A percentile compares a stretch with the other conserved stretches of the same genome.
phyloP scores from a whole-genome alignment of 306 rosid species.

The Vigna angularis region DNA sequence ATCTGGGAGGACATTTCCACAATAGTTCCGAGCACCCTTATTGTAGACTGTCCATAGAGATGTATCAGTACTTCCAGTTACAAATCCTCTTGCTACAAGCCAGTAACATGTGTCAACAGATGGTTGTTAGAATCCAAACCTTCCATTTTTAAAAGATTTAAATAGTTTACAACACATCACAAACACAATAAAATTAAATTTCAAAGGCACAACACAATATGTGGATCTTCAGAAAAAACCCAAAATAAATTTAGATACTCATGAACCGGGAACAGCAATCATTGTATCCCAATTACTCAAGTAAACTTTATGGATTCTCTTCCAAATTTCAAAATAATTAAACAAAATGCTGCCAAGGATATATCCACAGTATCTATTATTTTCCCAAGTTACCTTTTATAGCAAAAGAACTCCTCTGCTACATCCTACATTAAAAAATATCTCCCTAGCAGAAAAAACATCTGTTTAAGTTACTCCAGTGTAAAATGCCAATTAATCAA shows the following conservation, averaged over 20 bases:
- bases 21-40: conserved; percentile 77
- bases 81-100: conserved; percentile 84
- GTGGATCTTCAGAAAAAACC: not conserved
- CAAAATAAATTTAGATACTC: conserved; percentile 8
- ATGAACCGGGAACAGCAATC: not conserved
- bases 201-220: not conserved
- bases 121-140: conserved; percentile 23
- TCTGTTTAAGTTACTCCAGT: not conserved
- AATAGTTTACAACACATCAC: conserved; percentile 12
- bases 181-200: conserved; percentile 3
- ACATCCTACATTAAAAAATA: conserved; percentile 9
- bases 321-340: conserved; percentile 31
- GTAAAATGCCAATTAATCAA: conserved; percentile 36
- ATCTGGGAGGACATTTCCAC: conserved; percentile 86
- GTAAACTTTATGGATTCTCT: not conserved
- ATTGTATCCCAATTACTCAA: not conserved
- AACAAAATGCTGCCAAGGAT: not conserved
- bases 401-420: conserved; percentile 1
- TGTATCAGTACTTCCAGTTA: conserved; percentile 99
- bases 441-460: not conserved
- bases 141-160: conserved; percentile 13
- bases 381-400: not conserved
- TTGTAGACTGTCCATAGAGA: conserved; percentile 94
- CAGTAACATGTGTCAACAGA: conserved; percentile 36
- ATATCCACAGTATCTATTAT: conserved; percentile 3